Evolutionary conservation across 306 rosid genomes (phyloP).

Genomic region (Betula pendula): DNA sequence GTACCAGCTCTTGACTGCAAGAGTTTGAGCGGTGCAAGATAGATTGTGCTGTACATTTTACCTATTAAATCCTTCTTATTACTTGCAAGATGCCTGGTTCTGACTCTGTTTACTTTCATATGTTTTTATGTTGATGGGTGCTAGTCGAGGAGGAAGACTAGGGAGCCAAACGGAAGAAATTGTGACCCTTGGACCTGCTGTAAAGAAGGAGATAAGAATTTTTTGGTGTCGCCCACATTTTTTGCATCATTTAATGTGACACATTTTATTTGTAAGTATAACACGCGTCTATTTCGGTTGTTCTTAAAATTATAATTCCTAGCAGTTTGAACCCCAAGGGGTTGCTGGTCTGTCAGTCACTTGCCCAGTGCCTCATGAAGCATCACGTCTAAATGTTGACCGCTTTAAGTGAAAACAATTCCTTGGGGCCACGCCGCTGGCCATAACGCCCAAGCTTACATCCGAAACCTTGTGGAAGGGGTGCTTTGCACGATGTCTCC

Average conservation of each 20-base stretch:
- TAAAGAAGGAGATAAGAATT: slow-evolving; percentile 83
- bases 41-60: slow-evolving; percentile 63
- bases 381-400: too few relatives aligned
- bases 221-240: slow-evolving; percentile 81
- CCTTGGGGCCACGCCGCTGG: too few relatives aligned
- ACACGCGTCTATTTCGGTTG: too few relatives aligned
- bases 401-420: too few relatives aligned
- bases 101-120: slow-evolving; percentile 1
- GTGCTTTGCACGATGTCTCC: too few relatives aligned
- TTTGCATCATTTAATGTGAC: slow-evolving; percentile 83
- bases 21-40: slow-evolving; percentile 63
- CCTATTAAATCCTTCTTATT: too few relatives aligned
- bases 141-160: slow-evolving; percentile 67
- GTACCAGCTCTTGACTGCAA: slow-evolving; percentile 81
- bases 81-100: neutral
- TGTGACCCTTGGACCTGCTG: slow-evolving; percentile 85
- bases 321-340: too few relatives aligned
- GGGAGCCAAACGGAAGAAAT: slow-evolving; percentile 92
- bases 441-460: too few relatives aligned
- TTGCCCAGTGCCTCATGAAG: too few relatives aligned
- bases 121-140: neutral
- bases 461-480: too few relatives aligned
- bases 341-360: too few relatives aligned
- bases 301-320: neutral
- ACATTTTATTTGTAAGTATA: slow-evolving; percentile 74